Evolutionary conservation across 352 stramenopile species (phyloP).

Genomic region (Thraustochytrium sp.): DNA sequence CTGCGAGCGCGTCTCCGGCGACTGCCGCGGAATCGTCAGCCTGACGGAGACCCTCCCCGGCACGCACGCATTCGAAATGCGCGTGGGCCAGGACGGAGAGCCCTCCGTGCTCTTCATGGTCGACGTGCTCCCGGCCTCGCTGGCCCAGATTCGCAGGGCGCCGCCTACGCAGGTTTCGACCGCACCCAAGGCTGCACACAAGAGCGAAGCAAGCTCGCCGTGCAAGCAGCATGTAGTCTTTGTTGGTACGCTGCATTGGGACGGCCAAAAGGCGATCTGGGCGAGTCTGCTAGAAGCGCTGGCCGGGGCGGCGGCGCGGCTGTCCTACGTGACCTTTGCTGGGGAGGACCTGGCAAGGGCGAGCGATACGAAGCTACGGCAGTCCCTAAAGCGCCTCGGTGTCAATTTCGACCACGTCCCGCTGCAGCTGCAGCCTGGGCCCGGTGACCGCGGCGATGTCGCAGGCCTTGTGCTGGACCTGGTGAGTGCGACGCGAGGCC

Average conservation of each 20-base stretch:
- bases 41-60: not conserved
- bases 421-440: not conserved
- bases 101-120: not conserved
- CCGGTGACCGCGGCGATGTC: conserved; percentile 37
- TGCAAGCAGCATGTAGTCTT: not conserved
- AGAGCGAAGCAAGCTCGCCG: not conserved
- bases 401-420: not conserved
- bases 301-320: not conserved
- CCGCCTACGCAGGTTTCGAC: no score
- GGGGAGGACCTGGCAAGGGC: conserved; percentile 24
- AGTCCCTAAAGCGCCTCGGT: no score
- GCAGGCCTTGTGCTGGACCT: not conserved
- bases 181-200: no score
- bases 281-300: conserved; percentile 50
- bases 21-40: not conserved
- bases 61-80: not conserved
- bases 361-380: not conserved
- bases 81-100: not conserved
- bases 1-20: not conserved
- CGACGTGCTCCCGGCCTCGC: not conserved
- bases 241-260: not conserved
- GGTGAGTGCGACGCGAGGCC: no score
- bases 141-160: not conserved
- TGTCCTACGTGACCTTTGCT: conserved; percentile 33
- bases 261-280: conserved; percentile 57